phyloP scores from a whole-genome alignment of 2,329 filamentous ascomycete species.

The Akanthomyces uredinophilus region DNA sequence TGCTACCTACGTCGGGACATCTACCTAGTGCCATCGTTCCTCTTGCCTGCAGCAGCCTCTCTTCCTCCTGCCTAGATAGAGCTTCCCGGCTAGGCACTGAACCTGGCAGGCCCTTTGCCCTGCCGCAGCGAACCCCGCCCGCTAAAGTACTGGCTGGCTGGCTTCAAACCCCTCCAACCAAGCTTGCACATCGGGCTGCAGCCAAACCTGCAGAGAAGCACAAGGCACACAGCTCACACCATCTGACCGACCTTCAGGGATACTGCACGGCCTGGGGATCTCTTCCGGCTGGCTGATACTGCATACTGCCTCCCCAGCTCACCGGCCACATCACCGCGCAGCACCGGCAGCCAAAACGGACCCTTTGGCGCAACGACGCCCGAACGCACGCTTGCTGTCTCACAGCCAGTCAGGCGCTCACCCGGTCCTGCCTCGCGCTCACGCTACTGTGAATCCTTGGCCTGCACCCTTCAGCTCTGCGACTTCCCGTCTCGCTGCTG shows the following conservation, averaged over 20 bases:
- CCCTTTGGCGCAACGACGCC: constrained; percentile 2
- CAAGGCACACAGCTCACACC: not conserved
- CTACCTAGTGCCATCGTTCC: not conserved
- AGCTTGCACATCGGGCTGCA: not conserved
- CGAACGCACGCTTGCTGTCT: not conserved
- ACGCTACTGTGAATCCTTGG: not conserved
- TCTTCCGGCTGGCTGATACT: not conserved
- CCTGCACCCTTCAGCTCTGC: not conserved
- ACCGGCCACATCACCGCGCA: constrained; percentile 5
- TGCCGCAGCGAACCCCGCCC: constrained; percentile 4
- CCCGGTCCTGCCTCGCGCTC: not conserved
- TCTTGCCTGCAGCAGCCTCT: not conserved
- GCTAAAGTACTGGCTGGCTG: not conserved
- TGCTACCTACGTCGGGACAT: not conserved
- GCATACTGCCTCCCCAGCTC: not conserved
- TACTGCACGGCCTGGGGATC: not conserved
- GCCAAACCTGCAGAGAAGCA: not conserved
- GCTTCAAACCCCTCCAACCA: not conserved
- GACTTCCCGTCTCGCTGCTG: not conserved
- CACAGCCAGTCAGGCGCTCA: not conserved
- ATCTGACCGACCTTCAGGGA: constrained; percentile 1
- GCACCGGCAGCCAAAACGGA: not conserved
- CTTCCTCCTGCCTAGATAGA: not conserved
- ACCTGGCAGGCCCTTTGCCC: not conserved
- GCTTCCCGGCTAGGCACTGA: not conserved